Percentiles rank a stretch among this genome's conserved stretches.
phyloP scores from a whole-genome alignment of 2,329 filamentous ascomycete species.

The Colletotrichum orbiculare region DNA sequence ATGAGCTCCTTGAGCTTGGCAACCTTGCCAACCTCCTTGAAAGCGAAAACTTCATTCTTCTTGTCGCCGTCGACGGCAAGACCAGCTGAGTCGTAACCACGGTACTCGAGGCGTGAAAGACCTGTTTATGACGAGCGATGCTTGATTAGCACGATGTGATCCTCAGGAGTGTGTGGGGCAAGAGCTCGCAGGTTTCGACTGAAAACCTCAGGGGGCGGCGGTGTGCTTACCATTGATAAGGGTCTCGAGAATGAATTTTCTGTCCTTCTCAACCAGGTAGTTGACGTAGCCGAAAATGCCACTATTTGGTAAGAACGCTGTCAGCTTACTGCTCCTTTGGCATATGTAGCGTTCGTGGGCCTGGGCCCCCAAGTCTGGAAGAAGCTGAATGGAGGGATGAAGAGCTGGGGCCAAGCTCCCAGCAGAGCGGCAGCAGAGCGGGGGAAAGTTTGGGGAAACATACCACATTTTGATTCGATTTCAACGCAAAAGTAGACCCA shows the following conservation, averaged over 20 bases:
- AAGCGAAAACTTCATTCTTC: constrained; percentile 96
- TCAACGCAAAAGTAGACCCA: constrained; percentile 33
- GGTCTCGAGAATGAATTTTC: constrained; percentile 94
- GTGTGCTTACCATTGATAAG: constrained; percentile 86
- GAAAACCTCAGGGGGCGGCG: constrained; percentile 32
- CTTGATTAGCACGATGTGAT: constrained; percentile 43
- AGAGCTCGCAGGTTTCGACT: constrained; percentile 20
- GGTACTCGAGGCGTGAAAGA: constrained; percentile 95
- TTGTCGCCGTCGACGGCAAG: constrained; percentile 97
- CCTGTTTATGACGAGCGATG: constrained; percentile 62
- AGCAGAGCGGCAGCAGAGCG: constrained; percentile 22
- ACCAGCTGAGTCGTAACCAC: constrained; percentile 98
- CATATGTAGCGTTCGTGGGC: neutral
- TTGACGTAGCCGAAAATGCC: constrained; percentile 99
- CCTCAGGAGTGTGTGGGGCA: constrained; percentile 13
- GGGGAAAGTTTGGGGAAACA: constrained; percentile 29
- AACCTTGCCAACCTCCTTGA: constrained; percentile 99
- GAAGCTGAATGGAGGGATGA: constrained; percentile 11
- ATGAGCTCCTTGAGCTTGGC: constrained; percentile 95
- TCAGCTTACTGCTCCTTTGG: constrained; percentile 38
- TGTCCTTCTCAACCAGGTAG: constrained; percentile 98
- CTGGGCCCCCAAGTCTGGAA: constrained; percentile 5
- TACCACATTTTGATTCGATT: constrained; percentile 40
- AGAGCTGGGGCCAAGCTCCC: constrained; percentile 27
- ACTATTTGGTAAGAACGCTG: constrained; percentile 57